phyloP scores from a whole-genome alignment of 2,329 filamentous ascomycete species.

The Whalleya microplaca region DNA sequence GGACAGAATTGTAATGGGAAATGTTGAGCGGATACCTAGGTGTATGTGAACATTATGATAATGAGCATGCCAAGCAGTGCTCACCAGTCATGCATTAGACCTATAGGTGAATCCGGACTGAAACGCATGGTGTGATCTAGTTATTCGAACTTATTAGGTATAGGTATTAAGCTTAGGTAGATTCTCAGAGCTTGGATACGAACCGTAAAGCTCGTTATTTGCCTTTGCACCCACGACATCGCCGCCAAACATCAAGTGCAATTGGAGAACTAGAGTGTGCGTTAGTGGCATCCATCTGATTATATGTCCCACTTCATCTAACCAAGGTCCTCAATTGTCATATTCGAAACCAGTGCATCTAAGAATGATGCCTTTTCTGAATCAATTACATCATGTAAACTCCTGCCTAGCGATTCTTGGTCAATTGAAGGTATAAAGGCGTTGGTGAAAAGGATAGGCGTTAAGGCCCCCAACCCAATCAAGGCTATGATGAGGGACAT shows the following conservation, averaged over 20 bases:
- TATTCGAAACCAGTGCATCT: constrained; percentile 34
- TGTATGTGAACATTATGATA: neutral
- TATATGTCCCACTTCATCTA: neutral
- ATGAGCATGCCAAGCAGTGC: neutral
- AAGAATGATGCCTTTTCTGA: constrained; percentile 32
- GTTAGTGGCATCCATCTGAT: constrained; percentile 6
- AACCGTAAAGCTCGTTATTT: constrained; percentile 44
- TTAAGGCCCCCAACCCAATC: neutral
- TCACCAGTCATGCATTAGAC: constrained; percentile 46
- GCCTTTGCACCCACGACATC: constrained; percentile 45
- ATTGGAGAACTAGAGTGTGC: constrained; percentile 40
- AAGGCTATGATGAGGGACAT: neutral
- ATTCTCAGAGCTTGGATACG: neutral
- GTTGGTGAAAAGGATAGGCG: neutral
- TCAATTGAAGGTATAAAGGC: neutral
- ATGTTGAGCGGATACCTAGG: constrained; percentile 46
- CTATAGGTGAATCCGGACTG: constrained; percentile 43
- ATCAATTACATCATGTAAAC: neutral
- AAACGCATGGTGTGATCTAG: constrained; percentile 41
- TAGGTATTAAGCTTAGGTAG: constrained; percentile 14
- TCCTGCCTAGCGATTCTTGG: neutral
- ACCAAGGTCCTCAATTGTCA: constrained; percentile 40
- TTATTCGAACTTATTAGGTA: too few relatives aligned
- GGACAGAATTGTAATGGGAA: constrained; percentile 46
- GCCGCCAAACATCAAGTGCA: constrained; percentile 49